Evolutionary conservation across 371 early-diverging fungal genomes (phyloP).

Genomic region (Mortierella sp.): DNA sequence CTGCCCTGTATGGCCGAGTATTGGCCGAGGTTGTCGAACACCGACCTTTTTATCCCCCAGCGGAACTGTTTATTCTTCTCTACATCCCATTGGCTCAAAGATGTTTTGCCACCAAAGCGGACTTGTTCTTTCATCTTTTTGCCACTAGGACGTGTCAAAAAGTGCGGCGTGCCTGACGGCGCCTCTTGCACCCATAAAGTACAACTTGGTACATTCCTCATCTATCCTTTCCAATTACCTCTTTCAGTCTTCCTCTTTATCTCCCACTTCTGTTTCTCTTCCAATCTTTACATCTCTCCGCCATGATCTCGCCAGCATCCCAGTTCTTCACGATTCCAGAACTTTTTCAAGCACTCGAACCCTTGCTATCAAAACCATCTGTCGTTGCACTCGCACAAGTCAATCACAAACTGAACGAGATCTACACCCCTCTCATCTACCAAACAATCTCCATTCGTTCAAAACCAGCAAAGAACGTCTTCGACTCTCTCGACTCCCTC

Average conservation of each 20-base stretch:
- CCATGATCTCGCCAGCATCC: background rate
- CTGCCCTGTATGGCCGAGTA: too few relatives aligned
- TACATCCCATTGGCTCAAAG: too few relatives aligned
- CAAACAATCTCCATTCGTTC: background rate
- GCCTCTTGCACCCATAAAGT: background rate
- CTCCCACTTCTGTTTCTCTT: background rate
- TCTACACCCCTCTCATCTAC: slow-evolving; percentile 2
- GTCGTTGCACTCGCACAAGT: background rate
- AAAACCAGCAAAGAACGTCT: background rate
- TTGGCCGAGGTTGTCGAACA: too few relatives aligned
- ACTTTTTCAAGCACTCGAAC: background rate
- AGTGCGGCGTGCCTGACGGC: background rate
- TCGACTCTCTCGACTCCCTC: background rate
- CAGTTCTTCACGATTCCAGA: background rate
- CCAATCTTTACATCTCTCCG: background rate
- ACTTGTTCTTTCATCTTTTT: background rate
- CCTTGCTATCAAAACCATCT: background rate
- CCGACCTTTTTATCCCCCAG: too few relatives aligned
- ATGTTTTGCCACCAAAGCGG: too few relatives aligned
- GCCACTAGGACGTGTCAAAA: background rate
- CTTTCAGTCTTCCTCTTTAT: background rate
- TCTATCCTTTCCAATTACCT: too few relatives aligned
- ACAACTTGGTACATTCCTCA: too few relatives aligned
- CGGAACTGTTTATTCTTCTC: too few relatives aligned
- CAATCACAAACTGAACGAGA: background rate